Evolutionary conservation across 495 filamentous ascomycete species (phyloP).

Genomic region (Aspergillus nanangensis): DNA sequence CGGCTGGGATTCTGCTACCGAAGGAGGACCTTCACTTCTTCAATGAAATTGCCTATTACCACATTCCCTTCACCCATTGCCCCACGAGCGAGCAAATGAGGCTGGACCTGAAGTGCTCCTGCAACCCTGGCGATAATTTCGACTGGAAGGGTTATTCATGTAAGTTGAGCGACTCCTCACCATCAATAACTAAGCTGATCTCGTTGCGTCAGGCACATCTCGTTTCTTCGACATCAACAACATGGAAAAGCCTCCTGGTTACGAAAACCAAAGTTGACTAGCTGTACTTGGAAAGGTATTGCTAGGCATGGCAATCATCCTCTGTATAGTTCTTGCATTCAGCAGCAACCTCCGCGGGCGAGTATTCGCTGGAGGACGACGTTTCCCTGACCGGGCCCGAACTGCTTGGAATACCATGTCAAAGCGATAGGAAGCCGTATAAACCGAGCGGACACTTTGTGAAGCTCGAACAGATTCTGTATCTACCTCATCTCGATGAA

Average conservation of each 20-base stretch:
- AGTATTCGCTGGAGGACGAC: slow-evolving; percentile 2
- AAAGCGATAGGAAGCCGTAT: slow-evolving; percentile 7
- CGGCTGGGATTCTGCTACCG: slow-evolving; percentile 74
- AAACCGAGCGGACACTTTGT: too few relatives aligned
- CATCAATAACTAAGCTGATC: background rate
- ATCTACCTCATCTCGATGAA: too few relatives aligned
- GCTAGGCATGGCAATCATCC: slow-evolving; percentile 13
- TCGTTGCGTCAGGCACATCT: slow-evolving; percentile 57
- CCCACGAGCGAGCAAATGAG: slow-evolving; percentile 79
- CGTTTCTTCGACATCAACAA: slow-evolving; percentile 79
- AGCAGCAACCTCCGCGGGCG: slow-evolving; percentile 20
- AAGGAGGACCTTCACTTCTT: slow-evolving; percentile 98
- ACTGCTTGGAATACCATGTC: slow-evolving; percentile 15
- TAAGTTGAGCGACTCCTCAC: slow-evolving; percentile 54
- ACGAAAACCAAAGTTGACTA: slow-evolving; percentile 59
- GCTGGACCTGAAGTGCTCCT: slow-evolving; percentile 81
- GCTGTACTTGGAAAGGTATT: slow-evolving; percentile 15
- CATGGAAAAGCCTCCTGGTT: slow-evolving; percentile 76
- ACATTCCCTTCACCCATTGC: slow-evolving; percentile 98
- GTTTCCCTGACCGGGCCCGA: slow-evolving; percentile 4
- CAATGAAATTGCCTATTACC: slow-evolving; percentile 97
- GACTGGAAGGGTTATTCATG: slow-evolving; percentile 98
- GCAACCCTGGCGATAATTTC: slow-evolving; percentile 95
- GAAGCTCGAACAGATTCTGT: too few relatives aligned
- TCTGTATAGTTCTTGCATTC: slow-evolving; percentile 15